Evolutionary conservation across 371 early-diverging fungal genomes (phyloP), one percentile per base, ranked within the genome.

Genomic region (Mucor irregularis): DNA sequence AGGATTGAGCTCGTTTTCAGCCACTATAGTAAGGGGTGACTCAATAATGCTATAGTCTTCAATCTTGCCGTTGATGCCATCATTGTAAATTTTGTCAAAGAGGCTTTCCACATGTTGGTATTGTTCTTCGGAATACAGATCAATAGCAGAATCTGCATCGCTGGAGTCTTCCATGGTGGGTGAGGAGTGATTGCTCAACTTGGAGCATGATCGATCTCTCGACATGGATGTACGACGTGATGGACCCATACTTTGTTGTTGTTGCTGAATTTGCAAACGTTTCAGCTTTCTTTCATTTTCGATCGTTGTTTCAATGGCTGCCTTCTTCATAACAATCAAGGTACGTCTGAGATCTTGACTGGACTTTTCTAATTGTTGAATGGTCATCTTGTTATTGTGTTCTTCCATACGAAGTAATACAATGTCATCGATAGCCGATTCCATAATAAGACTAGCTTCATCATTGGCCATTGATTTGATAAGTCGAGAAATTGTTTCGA

Each of bases 211-310:
- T 0, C 44, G 17, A 82, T 59, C 86, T 87, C 28, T 85, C 69
- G 39, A 86, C 61, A 6, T 85, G 78, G 10, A 88, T 73, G 40
- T 83, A 71, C 13, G 56, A 34, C 62, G 62, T n/a, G 60, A 56
- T 10, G 44, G 39, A 4, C 28, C 52, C 14, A 56, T 51, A n/a
- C 17, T 31, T 22, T 45, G 46, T 17, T 25, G 29, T 4, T 51
- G 60, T 28, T 61, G 62, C 10, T 46, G 40, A 16, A 55, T 70
- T 53, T 84, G 84, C 4, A 83, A 56, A 3, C 75, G 76, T 48
- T 81, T 84, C 19, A 87, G 66, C 52, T 82, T 84, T 59, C 82
- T 88, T 67, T 90, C 90, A 53, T 86, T 89, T n/a, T 88, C 81
- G 17, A 85, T 62, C 0, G 91, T 88, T 1, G 88, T 80, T 19